Evolutionary conservation across 306 rosid genomes (phyloP).

Genomic region (Prunus persica): DNA sequence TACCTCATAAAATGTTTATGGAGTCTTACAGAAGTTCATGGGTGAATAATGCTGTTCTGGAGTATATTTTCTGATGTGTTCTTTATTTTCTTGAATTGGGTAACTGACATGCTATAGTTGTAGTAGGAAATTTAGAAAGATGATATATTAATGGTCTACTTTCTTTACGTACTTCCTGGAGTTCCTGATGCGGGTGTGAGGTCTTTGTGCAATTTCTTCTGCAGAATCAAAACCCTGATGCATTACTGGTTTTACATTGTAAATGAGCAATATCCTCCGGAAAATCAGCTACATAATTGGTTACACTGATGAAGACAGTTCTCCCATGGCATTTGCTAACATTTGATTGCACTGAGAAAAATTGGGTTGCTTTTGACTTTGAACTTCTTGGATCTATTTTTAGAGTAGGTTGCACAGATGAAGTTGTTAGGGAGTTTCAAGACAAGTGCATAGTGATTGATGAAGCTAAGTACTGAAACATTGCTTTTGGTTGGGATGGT

Average conservation of each 20-base stretch:
- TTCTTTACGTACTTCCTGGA: not conserved
- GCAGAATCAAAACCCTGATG: not conserved
- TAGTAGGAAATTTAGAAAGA: not conserved
- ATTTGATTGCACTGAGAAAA: not conserved
- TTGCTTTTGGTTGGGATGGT: not conserved
- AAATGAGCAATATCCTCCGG: not conserved
- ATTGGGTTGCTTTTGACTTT: not conserved
- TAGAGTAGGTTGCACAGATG: not conserved
- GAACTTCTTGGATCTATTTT: not conserved
- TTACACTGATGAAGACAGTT: conserved; percentile 6
- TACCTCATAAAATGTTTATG: not conserved
- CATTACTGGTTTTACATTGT: not conserved
- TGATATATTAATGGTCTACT: not conserved
- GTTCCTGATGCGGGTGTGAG: not conserved
- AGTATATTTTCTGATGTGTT: not conserved
- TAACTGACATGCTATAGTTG: not conserved
- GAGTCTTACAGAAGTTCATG: conserved; percentile 4
- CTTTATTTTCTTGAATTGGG: conserved; percentile 1
- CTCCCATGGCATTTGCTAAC: not conserved
- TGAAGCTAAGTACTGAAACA: not conserved
- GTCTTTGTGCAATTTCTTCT: not conserved
- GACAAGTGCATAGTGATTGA: not conserved
- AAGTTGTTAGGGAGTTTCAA: not conserved
- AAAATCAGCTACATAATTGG: not conserved
- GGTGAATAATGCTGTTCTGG: conserved; percentile 10